Conservation (phyloP, 495 filamentous ascomycete genomes). For the Tuber aestivum region DNA sequence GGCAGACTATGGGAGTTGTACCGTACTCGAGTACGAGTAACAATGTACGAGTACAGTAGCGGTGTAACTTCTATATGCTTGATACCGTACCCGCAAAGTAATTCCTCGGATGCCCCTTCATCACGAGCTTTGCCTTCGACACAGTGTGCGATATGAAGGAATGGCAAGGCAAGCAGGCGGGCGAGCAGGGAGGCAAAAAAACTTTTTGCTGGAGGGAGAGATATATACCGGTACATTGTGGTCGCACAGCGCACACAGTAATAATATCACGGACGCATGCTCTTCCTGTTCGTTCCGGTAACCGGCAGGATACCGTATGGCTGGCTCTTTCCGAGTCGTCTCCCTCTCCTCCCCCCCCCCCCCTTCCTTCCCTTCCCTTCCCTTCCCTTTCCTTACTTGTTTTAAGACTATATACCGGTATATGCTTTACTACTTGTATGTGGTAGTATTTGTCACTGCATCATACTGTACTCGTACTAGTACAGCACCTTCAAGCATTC, state of each 20-base stretch:
- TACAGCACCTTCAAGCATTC: background rate
- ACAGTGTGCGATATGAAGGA: background rate
- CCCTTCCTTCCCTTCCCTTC: too few species aligned
- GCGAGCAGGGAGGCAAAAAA: background rate
- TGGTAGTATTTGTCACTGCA: background rate
- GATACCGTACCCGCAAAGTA: too few species aligned
- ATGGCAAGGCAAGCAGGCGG: too few species aligned
- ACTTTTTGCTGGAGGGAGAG: background rate
- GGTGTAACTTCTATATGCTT: background rate
- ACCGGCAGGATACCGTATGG: background rate
- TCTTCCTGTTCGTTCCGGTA: background rate
- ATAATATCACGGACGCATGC: too few species aligned
- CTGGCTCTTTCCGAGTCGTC: slow-evolving; percentile 1
- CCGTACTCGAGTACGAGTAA: background rate
- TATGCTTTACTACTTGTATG: too few species aligned
- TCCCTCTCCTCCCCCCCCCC: background rate
- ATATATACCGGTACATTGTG: background rate
- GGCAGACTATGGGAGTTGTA: too few species aligned
- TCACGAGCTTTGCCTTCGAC: background rate
- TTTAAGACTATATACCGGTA: too few species aligned
- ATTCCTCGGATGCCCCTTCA: background rate
- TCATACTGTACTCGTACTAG: background rate
- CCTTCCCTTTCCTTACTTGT: too few species aligned
- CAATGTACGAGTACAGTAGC: too few species aligned
- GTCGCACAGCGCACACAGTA: background rate